phyloP scores from a whole-genome alignment of 2,329 filamentous ascomycete genomes.

The Neurospora crassa region DNA sequence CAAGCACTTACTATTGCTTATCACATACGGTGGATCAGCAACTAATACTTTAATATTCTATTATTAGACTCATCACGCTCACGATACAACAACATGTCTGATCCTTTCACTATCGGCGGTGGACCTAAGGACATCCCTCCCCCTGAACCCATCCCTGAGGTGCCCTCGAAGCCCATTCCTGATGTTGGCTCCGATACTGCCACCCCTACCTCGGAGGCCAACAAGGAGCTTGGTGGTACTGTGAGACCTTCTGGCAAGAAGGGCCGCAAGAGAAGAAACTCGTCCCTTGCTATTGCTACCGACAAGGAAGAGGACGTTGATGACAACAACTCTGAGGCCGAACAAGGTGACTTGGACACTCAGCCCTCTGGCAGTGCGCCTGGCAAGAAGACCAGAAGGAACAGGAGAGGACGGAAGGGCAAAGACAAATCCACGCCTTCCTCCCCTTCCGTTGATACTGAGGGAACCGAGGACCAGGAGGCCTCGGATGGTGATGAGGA shows the following conservation, averaged over 20 bases:
- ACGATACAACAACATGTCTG: not conserved
- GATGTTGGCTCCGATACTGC: conserved; percentile 7
- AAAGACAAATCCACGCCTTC: conserved; percentile 6
- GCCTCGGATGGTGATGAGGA: conserved; percentile 1
- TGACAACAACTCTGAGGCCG: not conserved
- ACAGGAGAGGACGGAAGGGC: conserved; percentile 24
- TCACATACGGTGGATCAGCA: not conserved
- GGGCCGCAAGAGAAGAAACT: not conserved
- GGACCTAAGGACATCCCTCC: not conserved
- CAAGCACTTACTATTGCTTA: not conserved
- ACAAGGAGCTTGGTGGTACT: not conserved
- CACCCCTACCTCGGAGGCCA: not conserved
- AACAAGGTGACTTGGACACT: not conserved
- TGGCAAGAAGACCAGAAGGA: conserved; percentile 18
- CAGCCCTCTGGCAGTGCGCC: not conserved
- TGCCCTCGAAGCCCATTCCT: conserved; percentile 13
- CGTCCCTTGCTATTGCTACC: not conserved
- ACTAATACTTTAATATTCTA: not conserved
- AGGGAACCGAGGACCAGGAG: not conserved
- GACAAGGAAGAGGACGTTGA: not conserved
- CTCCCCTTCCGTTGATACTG: not conserved
- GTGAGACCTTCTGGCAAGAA: not conserved
- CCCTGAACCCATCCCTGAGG: not conserved
- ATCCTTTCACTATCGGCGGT: not conserved
- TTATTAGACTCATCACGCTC: not conserved